Evolutionary conservation across 2,329 filamentous ascomycete species (phyloP), one percentile per base, ranked within the genome.

Genomic region (Penicillium sp.): DNA sequence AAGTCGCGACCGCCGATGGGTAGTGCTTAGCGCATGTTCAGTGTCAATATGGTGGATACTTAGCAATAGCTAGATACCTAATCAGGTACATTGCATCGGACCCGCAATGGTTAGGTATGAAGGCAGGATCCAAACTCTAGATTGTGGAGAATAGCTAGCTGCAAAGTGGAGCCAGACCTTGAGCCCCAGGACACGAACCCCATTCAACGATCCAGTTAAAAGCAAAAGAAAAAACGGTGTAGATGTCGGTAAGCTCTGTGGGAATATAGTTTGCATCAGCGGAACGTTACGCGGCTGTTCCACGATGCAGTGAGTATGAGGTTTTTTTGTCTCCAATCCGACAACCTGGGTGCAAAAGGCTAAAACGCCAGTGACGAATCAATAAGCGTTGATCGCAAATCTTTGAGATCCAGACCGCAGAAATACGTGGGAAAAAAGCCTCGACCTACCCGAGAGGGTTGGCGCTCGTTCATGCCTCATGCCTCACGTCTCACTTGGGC

Each of bases 401-500:
- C 26, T 12, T 8, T 27, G 26, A 45, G 42, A 45, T 27, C 43
- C 18, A 27, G 43, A 27, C 46, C 12, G 45, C 27, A 31, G 18
- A 14, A 33, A 14, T 23, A 14, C 45, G 45, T 33, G 45, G 27
- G 3, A 23, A 37, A n/a, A 37, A 22, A 2, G 23, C 18, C 44
- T 46, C 44, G 46, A 26, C 46, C 33, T 27, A 41, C 52, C 57
- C 41, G 53, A 31, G 29, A 31, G 29, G 55, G 54, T 58, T 60
- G 40, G 43, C 50, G 51, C 49, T 54, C 31, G 37, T 51, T 27
- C 33, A 37, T 37, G 33, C 46, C 52, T 52, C 42, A 40, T 40
- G 37, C 37, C 37, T 40, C 37, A 55, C 51, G 51, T 59, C 45
- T 58, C 49, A 62, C 58, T 57, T 53, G 56, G 58, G 58, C 60